phyloP scores from a whole-genome alignment of 768 basidiomycete genomes.

The Lyophyllum shimeji region DNA sequence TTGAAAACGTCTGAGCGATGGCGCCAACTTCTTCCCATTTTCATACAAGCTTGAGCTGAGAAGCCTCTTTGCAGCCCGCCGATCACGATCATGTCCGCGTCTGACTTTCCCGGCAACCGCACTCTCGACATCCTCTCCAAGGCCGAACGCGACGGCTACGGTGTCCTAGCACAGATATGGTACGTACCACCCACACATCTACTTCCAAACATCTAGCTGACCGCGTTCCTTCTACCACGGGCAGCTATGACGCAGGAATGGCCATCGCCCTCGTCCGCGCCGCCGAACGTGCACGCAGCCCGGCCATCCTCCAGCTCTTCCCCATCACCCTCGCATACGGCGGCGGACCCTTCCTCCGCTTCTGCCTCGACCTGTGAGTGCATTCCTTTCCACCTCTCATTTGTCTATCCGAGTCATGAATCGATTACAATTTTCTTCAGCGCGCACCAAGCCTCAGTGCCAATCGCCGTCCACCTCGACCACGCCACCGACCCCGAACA shows the following conservation, averaged over 20 bases:
- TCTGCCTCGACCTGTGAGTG: slow-evolving; percentile 41
- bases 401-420: background rate
- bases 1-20: too few species aligned
- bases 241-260: slow-evolving; percentile 45
- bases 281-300: slow-evolving; percentile 43
- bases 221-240: background rate
- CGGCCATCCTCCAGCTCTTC: slow-evolving; percentile 45
- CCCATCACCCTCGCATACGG: slow-evolving; percentile 46
- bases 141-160: slow-evolving; percentile 42
- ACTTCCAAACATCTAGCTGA: too few species aligned
- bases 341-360: slow-evolving; percentile 43
- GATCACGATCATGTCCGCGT: background rate
- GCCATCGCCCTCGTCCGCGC: slow-evolving; percentile 46
- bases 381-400: background rate
- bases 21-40: too few species aligned
- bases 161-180: slow-evolving; percentile 44
- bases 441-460: slow-evolving; percentile 45
- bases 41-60: too few species aligned
- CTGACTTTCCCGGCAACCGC: slow-evolving; percentile 27
- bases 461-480: slow-evolving; percentile 48
- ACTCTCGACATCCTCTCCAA: slow-evolving; percentile 40
- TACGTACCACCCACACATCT: slow-evolving; percentile 14
- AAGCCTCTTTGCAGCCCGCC: background rate
- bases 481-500: slow-evolving; percentile 48
- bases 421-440: slow-evolving; percentile 16